Base-by-base conservation (phyloP, 305 asterid species). In the Solanum hybrid region DNA sequence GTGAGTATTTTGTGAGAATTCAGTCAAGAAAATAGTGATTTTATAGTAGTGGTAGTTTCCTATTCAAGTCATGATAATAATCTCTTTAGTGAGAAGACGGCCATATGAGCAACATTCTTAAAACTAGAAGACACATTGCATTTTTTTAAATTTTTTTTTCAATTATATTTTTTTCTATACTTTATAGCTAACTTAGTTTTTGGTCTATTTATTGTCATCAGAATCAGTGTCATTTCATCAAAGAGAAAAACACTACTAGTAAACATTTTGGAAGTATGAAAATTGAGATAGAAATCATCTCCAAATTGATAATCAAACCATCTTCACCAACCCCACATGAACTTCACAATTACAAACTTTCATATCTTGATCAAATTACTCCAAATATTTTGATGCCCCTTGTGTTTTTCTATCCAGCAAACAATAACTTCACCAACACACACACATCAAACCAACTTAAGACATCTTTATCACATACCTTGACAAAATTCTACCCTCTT, bases 401-500 rank as follows among this genome's bases (percentile, higher is more conserved):
- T 4, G 81, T 90, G 64, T 75, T 90, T 80, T 90, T 89, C 69
- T 89, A 71, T 71, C 51, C 76, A 17, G 6, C 14, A 17, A 26
- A 14, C 26, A 22, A 88, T 22, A 78, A 51, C 26, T 6, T 40
- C 22, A 34, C 37, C 12, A 24, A 31, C 5, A 20, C 71, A 24
- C 32, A 11, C 3, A 8, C 72, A 80, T 86, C 89, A 46, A 46
- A 17, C 32, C n/a, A 29, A 11, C 89, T 93, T 2, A 90, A 91
- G 46, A 87, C 84, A 24, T 91, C 94, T 14, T 32, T 92, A 22
- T 91, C 94, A 32, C 16, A 73, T 22, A 56, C 86, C 37, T 87
- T 91, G 8, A 91, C 91, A 3, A 51, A 24, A 14, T 91, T 90
- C 90, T 90, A 90, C 88, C 95, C 94, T n/a, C 37, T 93, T 29